Percentiles rank a stretch among this genome's conserved stretches.
These are phyloP conservation scores for Citeromyces matritensis DNA, from an alignment of 805 yeast species.

Conservation along the genomic window DNA sequence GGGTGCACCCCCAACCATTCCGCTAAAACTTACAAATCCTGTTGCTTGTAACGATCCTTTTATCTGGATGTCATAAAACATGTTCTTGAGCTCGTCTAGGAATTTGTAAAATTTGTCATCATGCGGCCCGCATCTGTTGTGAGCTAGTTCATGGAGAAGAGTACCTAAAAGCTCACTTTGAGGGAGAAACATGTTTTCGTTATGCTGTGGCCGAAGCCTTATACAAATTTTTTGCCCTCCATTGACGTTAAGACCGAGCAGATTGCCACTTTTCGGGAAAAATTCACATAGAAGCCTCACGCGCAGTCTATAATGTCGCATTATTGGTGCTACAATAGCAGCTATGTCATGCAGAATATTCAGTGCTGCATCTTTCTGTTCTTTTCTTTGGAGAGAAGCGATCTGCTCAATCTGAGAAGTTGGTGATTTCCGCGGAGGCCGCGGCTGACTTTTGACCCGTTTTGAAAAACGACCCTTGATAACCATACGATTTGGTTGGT, in stretches of 20 bases:
- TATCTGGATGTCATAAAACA: constrained; percentile 27
- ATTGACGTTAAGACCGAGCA: constrained; percentile 77
- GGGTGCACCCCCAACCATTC: constrained; percentile 15
- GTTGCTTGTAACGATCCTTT: constrained; percentile 26
- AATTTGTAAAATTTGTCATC: constrained; percentile 52
- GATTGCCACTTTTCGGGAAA: constrained; percentile 49
- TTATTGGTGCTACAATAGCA: constrained; percentile 58
- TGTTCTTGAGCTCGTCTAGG: constrained; percentile 42
- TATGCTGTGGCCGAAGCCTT: constrained; percentile 46
- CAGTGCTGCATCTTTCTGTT: constrained; percentile 30
- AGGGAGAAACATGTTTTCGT: constrained; percentile 40
- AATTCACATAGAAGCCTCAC: constrained; percentile 68
- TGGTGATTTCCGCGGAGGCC: constrained; percentile 14
- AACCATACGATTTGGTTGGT: constrained; percentile 11
- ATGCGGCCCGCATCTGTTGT: constrained; percentile 71
- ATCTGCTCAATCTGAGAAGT: constrained; percentile 14
- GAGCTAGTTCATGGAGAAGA: constrained; percentile 78
- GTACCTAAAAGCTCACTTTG: constrained; percentile 62
- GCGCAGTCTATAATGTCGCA: constrained; percentile 48
- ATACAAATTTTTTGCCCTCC: constrained; percentile 59
- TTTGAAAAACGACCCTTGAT: constrained; percentile 8
- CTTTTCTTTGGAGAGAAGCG: constrained; percentile 31
- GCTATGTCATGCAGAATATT: constrained; percentile 57
- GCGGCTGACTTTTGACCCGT: constrained; percentile 2
- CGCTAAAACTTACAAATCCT: constrained; percentile 33